Base-by-base conservation (phyloP, 2,329 filamentous ascomycete genomes). In the Colletotrichum shisoi region DNA sequence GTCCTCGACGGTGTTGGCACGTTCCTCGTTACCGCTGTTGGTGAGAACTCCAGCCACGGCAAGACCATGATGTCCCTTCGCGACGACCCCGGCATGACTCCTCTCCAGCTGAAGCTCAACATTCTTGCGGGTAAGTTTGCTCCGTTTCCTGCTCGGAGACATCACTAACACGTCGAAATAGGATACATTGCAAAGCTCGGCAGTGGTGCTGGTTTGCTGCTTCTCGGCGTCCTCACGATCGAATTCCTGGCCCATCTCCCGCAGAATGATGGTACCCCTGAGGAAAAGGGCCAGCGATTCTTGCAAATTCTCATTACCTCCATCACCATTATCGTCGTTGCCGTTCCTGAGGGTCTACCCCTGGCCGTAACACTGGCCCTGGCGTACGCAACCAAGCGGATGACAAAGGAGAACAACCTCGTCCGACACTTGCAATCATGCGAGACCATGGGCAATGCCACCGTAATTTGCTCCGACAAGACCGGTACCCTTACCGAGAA, bases 401-500 rank as follows among this genome's bases (percentile, higher is more conserved):
- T 89, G 86, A 79, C 88, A 13, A 84, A 83, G 72, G 86, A 89
- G 70, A 87, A 88, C 70, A 88, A 88, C 68, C 74, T 89, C 52
- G 86, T 89, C 52, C 84, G 86, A 13, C 78, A 86, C 39, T 76
- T 89, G 40, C 81, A 84, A 57, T 86, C 86, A 1, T 87, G 85
- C 70, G 86, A 89, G 71, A 87, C 85, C 6, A 89, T 89, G 86
- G 86, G 86, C 8, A 88, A 88, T 71, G 85, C 85, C 9, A 89
- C 86, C 0, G 86, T 83, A 8, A 83, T 89, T 56, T 89, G 87
- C 73, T 89, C 86, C 0, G 87, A 89, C 71, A 90, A 90, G 74
- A 89, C 87, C 0, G 87, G 87, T 4, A 90, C 87, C 0, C 77
- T 90, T 24, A 89, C 87, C 0, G 84, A 87, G 70, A 88, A 89